Conservation (phyloP, 106 monocot genomes). For the Dactylorhiza incarnata region DNA sequence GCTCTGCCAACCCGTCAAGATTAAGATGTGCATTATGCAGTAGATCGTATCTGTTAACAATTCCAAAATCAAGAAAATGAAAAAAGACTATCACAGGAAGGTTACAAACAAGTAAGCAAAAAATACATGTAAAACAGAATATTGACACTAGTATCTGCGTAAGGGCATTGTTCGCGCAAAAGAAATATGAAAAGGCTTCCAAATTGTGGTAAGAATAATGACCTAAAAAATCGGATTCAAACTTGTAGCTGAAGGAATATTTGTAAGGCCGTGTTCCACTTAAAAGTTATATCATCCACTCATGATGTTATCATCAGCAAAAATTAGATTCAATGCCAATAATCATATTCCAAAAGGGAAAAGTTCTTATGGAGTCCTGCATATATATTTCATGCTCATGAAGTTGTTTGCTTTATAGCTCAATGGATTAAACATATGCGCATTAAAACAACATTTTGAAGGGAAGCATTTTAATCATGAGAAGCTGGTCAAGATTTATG, state of each 20-base stretch:
- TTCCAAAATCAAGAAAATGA: background rate
- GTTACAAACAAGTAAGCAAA: background rate
- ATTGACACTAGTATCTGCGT: background rate
- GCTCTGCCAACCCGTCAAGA: conserved; percentile 83
- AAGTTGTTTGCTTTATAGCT: too few species aligned
- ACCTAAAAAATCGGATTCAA: background rate
- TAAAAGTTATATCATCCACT: background rate
- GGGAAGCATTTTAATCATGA: too few species aligned
- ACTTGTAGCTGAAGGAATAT: background rate
- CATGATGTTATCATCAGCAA: background rate
- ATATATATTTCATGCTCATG: too few species aligned
- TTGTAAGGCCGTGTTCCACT: background rate
- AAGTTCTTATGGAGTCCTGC: background rate
- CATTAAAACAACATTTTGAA: too few species aligned
- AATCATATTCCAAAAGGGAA: background rate
- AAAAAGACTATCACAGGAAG: background rate
- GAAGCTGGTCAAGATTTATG: too few species aligned
- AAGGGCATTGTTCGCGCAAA: background rate
- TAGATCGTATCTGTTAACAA: conserved; percentile 70
- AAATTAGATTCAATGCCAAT: background rate
- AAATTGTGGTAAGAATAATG: background rate
- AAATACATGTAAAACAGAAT: background rate
- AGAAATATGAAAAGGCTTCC: background rate
- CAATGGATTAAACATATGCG: too few species aligned
- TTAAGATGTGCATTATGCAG: conserved; percentile 98